Percentiles rank a stretch among this genome's conserved stretches.
Evolutionary conservation across 768 basidiomycete genomes (phyloP).

Genomic region (Boletus rubescentipes): DNA sequence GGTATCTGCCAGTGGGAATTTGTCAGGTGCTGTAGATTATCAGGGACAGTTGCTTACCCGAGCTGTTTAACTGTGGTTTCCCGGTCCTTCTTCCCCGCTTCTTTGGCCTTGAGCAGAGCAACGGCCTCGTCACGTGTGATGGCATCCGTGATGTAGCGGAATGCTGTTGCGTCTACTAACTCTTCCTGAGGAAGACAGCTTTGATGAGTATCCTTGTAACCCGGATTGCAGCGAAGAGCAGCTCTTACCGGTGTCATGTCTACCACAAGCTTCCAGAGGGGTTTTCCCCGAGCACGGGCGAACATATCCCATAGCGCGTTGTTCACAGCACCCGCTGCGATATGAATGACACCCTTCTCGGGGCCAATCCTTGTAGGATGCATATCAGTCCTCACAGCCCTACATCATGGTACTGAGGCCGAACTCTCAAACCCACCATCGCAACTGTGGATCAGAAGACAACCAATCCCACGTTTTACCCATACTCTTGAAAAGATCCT

Average conservation of each 20-base stretch:
- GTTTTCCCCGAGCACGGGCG: slow-evolving; percentile 75
- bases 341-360: slow-evolving; percentile 93
- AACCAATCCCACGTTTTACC: slow-evolving; percentile 88
- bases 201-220: background rate
- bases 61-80: slow-evolving; percentile 70
- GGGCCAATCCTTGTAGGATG: slow-evolving; percentile 73
- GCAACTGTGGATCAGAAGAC: slow-evolving; percentile 83
- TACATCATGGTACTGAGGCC: background rate
- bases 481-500: slow-evolving; percentile 86
- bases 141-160: slow-evolving; percentile 90
- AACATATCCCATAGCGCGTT: slow-evolving; percentile 97
- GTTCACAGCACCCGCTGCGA: slow-evolving; percentile 84
- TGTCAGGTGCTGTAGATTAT: background rate
- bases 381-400: background rate
- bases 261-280: slow-evolving; percentile 90
- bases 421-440: slow-evolving; percentile 56
- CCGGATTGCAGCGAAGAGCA: background rate
- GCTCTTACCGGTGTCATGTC: slow-evolving; percentile 76
- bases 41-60: slow-evolving; percentile 43
- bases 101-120: slow-evolving; percentile 74
- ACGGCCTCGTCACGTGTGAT: slow-evolving; percentile 91
- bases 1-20: slow-evolving; percentile 65
- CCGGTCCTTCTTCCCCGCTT: slow-evolving; percentile 72
- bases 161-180: slow-evolving; percentile 72
- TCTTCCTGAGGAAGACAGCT: slow-evolving; percentile 58